Base-by-base conservation (phyloP, 2,329 filamentous ascomycete genomes). In the Fusarium pilosicola region DNA sequence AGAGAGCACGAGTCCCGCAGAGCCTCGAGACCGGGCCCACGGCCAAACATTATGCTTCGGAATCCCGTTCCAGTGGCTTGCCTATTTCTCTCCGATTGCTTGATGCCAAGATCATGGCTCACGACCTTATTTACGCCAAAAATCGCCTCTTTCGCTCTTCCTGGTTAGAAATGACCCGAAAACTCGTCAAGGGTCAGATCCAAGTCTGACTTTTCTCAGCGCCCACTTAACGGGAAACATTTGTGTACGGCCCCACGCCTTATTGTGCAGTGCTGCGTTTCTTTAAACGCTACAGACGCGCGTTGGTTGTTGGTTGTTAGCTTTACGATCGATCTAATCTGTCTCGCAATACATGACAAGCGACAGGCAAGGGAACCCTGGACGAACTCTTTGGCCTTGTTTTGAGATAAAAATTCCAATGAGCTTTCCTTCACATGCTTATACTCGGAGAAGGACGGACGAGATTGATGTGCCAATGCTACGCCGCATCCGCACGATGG, bases 251-350 rank as follows among this genome's bases (percentile, higher is more conserved):
- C 22, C 30, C 36, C 38, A 56, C 30, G 14, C 15, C 18, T 32
- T 17, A 14, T 14, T 34, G 14, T 42, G 28, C 18, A 36, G 22
- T 28, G 24, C 24, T 51, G n/a, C 42, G 56, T 52, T 39, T 51
- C 34, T 34, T 17, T 28, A 65, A 24, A 28, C 68, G 68, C 68
- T 34, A 17, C 36, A 64, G 42, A 60, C 58, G 67, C 65, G 58
- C 36, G 52, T 38, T 58, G 39, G 34, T 18, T 18, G 34, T 18
- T 36, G 24, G 41, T n/a, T 34, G 15, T 30, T 36, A 32, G 26
- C 30, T 30, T 28, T 28, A 32, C 30, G 44, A 54, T 42, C 34
- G 48, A 54, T 42, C 44, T 6, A 8, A 58, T 58, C 30, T 58
- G 15, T 28, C 10, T 17, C 14, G 24, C 42, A 4, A 6, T 30